phyloP scores from a whole-genome alignment of 441 rosid genomes.

The Gossypium gossypioides region DNA sequence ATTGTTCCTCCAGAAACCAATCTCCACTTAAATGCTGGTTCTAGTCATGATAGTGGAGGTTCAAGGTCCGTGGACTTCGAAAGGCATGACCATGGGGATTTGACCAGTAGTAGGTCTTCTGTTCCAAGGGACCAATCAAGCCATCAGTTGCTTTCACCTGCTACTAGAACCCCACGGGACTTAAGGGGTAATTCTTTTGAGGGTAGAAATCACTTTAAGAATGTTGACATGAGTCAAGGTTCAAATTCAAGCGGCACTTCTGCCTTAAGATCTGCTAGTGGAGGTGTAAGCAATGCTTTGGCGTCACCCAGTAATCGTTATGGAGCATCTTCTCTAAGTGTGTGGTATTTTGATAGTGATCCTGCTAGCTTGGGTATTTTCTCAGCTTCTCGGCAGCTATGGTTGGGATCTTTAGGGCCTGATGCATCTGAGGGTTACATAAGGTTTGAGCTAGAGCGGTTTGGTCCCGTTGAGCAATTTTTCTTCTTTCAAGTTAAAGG shows the following conservation, averaged over 20 bases:
- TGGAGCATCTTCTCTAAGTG: constrained; percentile 38
- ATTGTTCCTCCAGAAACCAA: constrained; percentile 30
- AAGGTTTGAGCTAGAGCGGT: constrained; percentile 76
- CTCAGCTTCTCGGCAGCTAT: constrained; percentile 74
- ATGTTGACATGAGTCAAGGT: constrained; percentile 27
- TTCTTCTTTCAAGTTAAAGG: constrained; percentile 63
- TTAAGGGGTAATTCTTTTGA: constrained; percentile 62
- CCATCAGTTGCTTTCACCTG: constrained; percentile 63
- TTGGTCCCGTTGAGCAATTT: constrained; percentile 74
- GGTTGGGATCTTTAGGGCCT: constrained; percentile 72
- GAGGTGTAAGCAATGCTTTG: constrained; percentile 26
- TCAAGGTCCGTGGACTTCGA: constrained; percentile 57
- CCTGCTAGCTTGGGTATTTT: constrained; percentile 62
- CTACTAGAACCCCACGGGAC: constrained; percentile 39
- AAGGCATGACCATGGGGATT: constrained; percentile 52
- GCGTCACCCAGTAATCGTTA: constrained; percentile 54
- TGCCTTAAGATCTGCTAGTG: constrained; percentile 25
- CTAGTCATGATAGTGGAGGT: constrained; percentile 48
- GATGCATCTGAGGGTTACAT: constrained; percentile 71
- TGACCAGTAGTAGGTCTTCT: constrained; percentile 55
- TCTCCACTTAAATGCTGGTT: constrained; percentile 41
- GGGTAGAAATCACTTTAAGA: constrained; percentile 39
- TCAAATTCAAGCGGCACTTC: constrained; percentile 26
- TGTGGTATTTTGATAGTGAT: constrained; percentile 80
- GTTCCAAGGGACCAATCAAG: constrained; percentile 46